Evolutionary conservation across 768 basidiomycete species (phyloP), one percentile per base, ranked within the genome.

Genomic region (Fomitopsis pulvina): DNA sequence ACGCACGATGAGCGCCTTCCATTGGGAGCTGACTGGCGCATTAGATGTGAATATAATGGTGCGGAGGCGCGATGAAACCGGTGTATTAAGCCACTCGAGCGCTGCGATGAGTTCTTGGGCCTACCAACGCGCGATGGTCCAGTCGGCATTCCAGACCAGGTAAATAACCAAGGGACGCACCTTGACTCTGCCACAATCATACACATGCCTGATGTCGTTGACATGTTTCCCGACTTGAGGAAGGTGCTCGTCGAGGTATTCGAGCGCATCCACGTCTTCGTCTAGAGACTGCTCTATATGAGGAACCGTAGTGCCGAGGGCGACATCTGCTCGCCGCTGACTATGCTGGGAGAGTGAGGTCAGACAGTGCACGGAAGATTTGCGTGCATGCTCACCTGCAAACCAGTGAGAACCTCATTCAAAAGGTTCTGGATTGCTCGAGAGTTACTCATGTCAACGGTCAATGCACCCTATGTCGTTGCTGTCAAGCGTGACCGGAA

Each of bases 21-120:
- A 86, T 39, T 77, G 75, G 71, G 75, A 74, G 21, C 86, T 85
- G 20, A 88, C 86, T 1, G 87, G 87, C 42, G 81, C 80, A 2
- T 74, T 73, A 2, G 81, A 72, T 0, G 85, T 83, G 70, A 89
- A 89, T 58, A 89, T 80, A 66, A 81, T 83, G 21, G 75, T 65
- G 38, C 85, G 77, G 79, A 83, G 85, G 11, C 87, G 83, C 62
- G 83, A 81, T 50, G 85, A 83, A 63, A 86, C 81, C 42, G 85
- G 82, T 0, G 83, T 88, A 61, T 89, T 87, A 21, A 88, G 72
- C 87, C 87, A 90, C 47, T 72, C 73, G 39, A 90, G 69, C 47
- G 82, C 81, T 2, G 64, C 63, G n/a, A 82, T 79, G 16, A 90
- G 78, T 5, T 71, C 66, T 57, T 77, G 72, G 8, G 87, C 87